A percentile compares a stretch with the other conserved stretches of the same genome.
Evolutionary conservation across 768 basidiomycete species (phyloP).

Genomic region (Dendrothele bispora): DNA sequence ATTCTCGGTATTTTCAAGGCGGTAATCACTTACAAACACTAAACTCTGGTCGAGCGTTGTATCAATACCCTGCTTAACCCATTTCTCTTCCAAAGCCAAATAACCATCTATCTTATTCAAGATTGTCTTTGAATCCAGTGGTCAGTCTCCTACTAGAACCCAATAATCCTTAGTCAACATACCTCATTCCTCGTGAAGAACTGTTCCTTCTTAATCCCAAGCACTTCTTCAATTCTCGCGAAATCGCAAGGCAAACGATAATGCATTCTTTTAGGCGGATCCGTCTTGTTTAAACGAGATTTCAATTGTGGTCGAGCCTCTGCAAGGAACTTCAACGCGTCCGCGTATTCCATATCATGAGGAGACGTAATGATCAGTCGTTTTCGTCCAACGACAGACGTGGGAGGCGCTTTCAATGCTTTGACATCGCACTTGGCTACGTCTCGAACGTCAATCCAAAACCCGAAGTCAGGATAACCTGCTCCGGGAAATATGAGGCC

Average conservation of each 20-base stretch:
- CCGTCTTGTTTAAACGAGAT: slow-evolving; percentile 21
- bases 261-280: slow-evolving; percentile 13
- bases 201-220: slow-evolving; percentile 31
- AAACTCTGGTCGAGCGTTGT: too few relatives aligned
- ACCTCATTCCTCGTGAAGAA: slow-evolving; percentile 23
- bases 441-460: slow-evolving; percentile 32
- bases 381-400: slow-evolving; percentile 29
- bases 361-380: slow-evolving; percentile 31
- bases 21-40: too few relatives aligned
- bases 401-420: slow-evolving; percentile 23
- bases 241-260: slow-evolving; percentile 29
- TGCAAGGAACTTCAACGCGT: slow-evolving; percentile 22
- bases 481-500: slow-evolving; percentile 22
- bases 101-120: slow-evolving; percentile 28
- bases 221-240: slow-evolving; percentile 26
- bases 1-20: too few relatives aligned
- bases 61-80: too few relatives aligned
- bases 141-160: not conserved
- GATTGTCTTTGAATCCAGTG: slow-evolving; percentile 20
- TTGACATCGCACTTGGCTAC: slow-evolving; percentile 28
- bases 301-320: slow-evolving; percentile 29
- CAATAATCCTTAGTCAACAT: not conserved
- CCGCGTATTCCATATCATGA: slow-evolving; percentile 20
- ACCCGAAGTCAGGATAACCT: slow-evolving; percentile 17
- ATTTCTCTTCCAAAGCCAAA: slow-evolving; percentile 11